phyloP scores from a whole-genome alignment of 1,284 basidiomycete genomes.

The Ustilago crameri region DNA sequence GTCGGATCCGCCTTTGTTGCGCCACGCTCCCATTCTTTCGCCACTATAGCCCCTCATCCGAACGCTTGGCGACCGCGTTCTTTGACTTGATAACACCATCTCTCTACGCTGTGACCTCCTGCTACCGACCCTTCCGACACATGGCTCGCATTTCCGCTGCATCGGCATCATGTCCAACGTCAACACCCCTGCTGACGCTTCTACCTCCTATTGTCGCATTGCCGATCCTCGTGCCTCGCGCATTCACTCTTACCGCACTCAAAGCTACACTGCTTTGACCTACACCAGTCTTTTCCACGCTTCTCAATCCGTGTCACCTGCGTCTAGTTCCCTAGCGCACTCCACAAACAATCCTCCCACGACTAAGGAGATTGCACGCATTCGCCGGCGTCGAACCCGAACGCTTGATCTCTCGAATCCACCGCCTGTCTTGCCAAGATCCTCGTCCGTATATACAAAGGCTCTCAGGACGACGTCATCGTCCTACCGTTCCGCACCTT shows the following conservation, averaged over 20 bases:
- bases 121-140: too few relatives aligned
- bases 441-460: slow-evolving; percentile 11
- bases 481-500: not conserved
- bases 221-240: not conserved
- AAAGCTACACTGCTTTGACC: not conserved
- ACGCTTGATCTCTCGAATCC: slow-evolving; percentile 17
- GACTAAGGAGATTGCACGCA: slow-evolving; percentile 2
- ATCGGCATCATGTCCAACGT: too few relatives aligned
- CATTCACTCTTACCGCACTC: not conserved
- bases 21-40: too few relatives aligned
- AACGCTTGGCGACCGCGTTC: too few relatives aligned
- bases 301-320: not conserved
- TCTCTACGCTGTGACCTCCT: too few relatives aligned
- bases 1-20: too few relatives aligned
- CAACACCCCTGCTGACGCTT: not conserved
- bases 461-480: not conserved
- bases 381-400: slow-evolving; percentile 15
- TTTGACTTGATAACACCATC: too few relatives aligned
- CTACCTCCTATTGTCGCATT: not conserved
- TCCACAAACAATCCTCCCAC: not conserved
- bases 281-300: too few relatives aligned
- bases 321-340: not conserved
- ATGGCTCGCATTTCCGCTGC: too few relatives aligned
- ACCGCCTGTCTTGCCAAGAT: slow-evolving; percentile 15
- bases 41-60: too few relatives aligned